Evolutionary conservation across 148 eudicot genomes (phyloP).

Genomic region (Vaccinium corymbosum): DNA sequence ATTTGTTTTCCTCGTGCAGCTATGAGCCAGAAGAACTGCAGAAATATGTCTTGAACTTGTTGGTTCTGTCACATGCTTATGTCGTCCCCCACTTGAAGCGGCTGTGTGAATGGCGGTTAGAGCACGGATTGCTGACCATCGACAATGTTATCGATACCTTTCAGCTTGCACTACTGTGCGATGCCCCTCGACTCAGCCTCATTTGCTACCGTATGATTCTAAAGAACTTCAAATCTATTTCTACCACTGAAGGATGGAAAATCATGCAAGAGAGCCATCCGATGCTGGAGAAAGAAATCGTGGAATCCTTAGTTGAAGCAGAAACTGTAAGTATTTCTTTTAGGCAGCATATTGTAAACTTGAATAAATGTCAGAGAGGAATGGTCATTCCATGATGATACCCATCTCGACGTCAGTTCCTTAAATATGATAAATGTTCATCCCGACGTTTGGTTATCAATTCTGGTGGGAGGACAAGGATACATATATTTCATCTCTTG

Average conservation of each 20-base stretch:
- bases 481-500: no score
- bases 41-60: slow-evolving; percentile 55
- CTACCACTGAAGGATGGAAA: slow-evolving; percentile 72
- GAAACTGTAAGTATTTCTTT: slow-evolving; percentile 43
- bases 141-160: slow-evolving; percentile 70
- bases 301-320: slow-evolving; percentile 33
- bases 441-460: neutral
- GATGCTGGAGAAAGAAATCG: slow-evolving; percentile 54
- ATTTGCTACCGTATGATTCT: slow-evolving; percentile 69
- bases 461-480: neutral
- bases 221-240: slow-evolving; percentile 49
- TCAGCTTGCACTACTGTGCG: slow-evolving; percentile 86
- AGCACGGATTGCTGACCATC: slow-evolving; percentile 45
- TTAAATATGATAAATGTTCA: neutral
- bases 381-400: neutral
- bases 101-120: slow-evolving; percentile 54
- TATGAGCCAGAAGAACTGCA: slow-evolving; percentile 61
- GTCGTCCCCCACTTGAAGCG: slow-evolving; percentile 69
- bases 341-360: neutral
- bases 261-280: slow-evolving; percentile 80
- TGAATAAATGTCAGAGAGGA: neutral
- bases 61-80: slow-evolving; percentile 78
- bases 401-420: neutral
- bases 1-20: slow-evolving; percentile 31
- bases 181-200: slow-evolving; percentile 75